Percentiles rank a stretch among this genome's conserved stretches.
Evolutionary conservation across 805 yeast species (phyloP).

Genomic region (Candida manassasensis): DNA sequence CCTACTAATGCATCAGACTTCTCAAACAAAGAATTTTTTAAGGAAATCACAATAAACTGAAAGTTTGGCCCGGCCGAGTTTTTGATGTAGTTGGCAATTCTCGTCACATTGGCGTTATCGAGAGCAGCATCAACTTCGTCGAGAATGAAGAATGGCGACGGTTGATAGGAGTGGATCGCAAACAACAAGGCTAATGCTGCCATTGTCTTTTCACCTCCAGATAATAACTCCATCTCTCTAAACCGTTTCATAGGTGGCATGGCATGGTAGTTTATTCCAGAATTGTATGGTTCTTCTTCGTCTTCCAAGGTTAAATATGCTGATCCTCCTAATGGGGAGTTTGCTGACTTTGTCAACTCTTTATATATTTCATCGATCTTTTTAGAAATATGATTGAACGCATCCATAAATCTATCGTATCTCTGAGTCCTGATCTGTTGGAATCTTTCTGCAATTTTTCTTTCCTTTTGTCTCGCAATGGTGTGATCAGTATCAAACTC

Average conservation of each 20-base stretch:
- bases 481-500: slow-evolving; percentile 63
- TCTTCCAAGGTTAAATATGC: slow-evolving; percentile 85
- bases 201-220: slow-evolving; percentile 96
- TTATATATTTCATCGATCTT: slow-evolving; percentile 75
- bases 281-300: slow-evolving; percentile 81
- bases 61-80: slow-evolving; percentile 70
- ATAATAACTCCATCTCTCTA: slow-evolving; percentile 83
- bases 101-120: slow-evolving; percentile 81
- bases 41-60: slow-evolving; percentile 89
- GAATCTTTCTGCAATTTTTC: slow-evolving; percentile 50
- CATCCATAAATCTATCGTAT: slow-evolving; percentile 58
- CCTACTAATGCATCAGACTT: slow-evolving; percentile 90
- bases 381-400: slow-evolving; percentile 71
- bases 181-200: slow-evolving; percentile 92
- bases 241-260: slow-evolving; percentile 96
- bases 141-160: slow-evolving; percentile 91
- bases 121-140: slow-evolving; percentile 99
- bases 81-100: slow-evolving; percentile 80
- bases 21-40: slow-evolving; percentile 83
- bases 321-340: slow-evolving; percentile 85
- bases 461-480: slow-evolving; percentile 57
- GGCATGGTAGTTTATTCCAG: slow-evolving; percentile 85
- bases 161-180: slow-evolving; percentile 85
- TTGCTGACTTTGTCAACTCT: slow-evolving; percentile 70
- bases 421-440: slow-evolving; percentile 57